These are phyloP conservation scores for Cutaneotrichosporon sp. DNA, from an alignment of 1,284 basidiomycete genomes.

Conservation along the genomic window DNA sequence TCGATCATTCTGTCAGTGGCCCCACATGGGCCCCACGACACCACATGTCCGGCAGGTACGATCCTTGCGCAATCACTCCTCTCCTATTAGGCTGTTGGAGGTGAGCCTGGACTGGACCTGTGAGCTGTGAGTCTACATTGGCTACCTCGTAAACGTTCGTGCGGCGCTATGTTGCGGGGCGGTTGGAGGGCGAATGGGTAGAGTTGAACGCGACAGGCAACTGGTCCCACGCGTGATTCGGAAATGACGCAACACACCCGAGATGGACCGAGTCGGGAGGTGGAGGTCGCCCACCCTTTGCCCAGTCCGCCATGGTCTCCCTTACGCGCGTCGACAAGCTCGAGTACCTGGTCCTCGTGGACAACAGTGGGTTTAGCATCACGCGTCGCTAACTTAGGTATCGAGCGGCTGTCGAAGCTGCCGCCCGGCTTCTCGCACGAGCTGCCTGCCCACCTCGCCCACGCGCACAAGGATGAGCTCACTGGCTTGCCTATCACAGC, in stretches of 20 bases:
- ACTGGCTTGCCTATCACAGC: conserved; percentile 68
- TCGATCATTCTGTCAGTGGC: too few species aligned
- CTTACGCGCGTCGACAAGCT: conserved; percentile 39
- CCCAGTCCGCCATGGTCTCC: not conserved
- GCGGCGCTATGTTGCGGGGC: too few species aligned
- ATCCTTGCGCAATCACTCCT: too few species aligned
- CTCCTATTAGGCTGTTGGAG: too few species aligned
- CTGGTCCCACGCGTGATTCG: not conserved
- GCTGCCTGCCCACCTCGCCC: conserved; percentile 62
- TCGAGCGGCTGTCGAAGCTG: conserved; percentile 68
- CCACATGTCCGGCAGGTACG: too few species aligned
- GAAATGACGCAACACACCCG: conserved; percentile 2
- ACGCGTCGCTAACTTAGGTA: conserved; percentile 9
- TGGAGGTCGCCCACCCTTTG: conserved; percentile 53
- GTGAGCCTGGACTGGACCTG: too few species aligned
- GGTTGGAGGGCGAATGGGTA: too few species aligned
- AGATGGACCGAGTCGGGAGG: not conserved
- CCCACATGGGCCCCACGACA: too few species aligned
- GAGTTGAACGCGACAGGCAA: too few species aligned
- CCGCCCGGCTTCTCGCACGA: conserved; percentile 77
- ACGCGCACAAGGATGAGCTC: conserved; percentile 55
- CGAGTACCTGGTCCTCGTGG: conserved; percentile 45
- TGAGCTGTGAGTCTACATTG: too few species aligned
- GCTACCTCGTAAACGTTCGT: too few species aligned
- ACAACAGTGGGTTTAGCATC: conserved; percentile 36